Base-by-base conservation (phyloP, 805 yeast genomes). In the Yamadazyma paraphyllophila region DNA sequence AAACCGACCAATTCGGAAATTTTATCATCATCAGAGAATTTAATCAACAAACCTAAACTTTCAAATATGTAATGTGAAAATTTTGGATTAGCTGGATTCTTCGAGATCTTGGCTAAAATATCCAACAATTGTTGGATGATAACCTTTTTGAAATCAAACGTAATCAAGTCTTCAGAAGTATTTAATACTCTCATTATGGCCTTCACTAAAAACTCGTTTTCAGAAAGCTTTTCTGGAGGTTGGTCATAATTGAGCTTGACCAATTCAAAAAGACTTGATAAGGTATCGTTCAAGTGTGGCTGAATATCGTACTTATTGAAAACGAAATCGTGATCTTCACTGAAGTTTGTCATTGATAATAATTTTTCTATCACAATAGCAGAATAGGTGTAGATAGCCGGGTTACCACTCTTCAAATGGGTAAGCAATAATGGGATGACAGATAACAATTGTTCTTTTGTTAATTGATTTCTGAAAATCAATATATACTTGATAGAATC, bases 31-130 rank as follows among this genome's bases (percentile, higher is more conserved):
- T 67, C 59, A 11, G 59, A 59, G 58, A 64, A 83, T 52, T 83
- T 83, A 47, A 91, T 68, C 41, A 91, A 68, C 4, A 83, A 84
- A 20, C 94, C 92, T 47, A 94, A 74, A 7, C 96, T 77, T 71
- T 94, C 99, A 62, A 94, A 94, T 3, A 87, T 75, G 60, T 83
- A 95, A 65, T 94, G 99, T 6, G 90, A 80, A 59, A 94, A 94
- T 56, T 84, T 81, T 36, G 99, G 99, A 66, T 94, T 94, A 4
- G 98, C 88, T 5, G 99, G 99, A 58, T 94, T 94, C 55, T 82
- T 83, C 17, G 90, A 73, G 45, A 91, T 89, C 12, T 81, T 78
- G 12, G 73, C 74, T 40, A 91, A 73, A 39, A 94, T 86, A 42
- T 76, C 71, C 37, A 91, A 66, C 36, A 92, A 69, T 60, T 91